phyloP scores from a whole-genome alignment of 345 rosid species.

The Pseudoturritis turrita region DNA sequence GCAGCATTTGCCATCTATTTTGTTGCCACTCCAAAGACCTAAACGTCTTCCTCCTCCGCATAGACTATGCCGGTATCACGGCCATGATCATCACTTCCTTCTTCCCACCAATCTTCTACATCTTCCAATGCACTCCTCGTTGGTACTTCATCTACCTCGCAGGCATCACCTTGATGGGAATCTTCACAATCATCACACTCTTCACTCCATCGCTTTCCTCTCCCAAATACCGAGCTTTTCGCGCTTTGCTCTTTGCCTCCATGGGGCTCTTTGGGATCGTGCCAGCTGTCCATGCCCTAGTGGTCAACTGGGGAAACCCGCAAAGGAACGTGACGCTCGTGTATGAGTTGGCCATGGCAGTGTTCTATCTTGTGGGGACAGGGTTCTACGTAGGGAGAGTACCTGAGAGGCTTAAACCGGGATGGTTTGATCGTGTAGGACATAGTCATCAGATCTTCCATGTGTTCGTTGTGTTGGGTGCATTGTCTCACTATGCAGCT shows the following conservation, averaged over 20 bases:
- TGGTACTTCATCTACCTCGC: constrained; percentile 77
- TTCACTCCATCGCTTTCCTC: constrained; percentile 62
- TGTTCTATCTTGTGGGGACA: constrained; percentile 73
- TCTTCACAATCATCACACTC: constrained; percentile 64
- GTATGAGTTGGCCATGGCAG: constrained; percentile 72
- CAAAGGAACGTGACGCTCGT: constrained; percentile 45
- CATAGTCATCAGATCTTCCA: constrained; percentile 95
- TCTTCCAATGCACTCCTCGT: constrained; percentile 71
- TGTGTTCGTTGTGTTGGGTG: constrained; percentile 80
- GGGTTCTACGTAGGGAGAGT: constrained; percentile 61
- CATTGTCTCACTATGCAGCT: constrained; percentile 87
- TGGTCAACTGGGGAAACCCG: constrained; percentile 79
- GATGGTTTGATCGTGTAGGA: constrained; percentile 79
- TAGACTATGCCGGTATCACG: constrained; percentile 73
- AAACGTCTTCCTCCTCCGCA: constrained; percentile 50
- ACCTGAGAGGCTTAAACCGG: constrained; percentile 80
- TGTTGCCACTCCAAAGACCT: constrained; percentile 70
- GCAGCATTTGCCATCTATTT: constrained; percentile 83
- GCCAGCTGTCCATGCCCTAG: constrained; percentile 57
- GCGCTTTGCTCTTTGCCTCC: constrained; percentile 64
- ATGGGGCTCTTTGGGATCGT: constrained; percentile 78
- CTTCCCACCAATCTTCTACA: constrained; percentile 82
- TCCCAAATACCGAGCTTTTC: constrained; percentile 50
- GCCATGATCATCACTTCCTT: constrained; percentile 92
- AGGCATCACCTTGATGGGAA: constrained; percentile 70